A percentile compares a stretch with the other conserved stretches of the same genome.
Evolutionary conservation across 2,329 filamentous ascomycete species (phyloP).

Genomic region (Microdochium bolleyi): DNA sequence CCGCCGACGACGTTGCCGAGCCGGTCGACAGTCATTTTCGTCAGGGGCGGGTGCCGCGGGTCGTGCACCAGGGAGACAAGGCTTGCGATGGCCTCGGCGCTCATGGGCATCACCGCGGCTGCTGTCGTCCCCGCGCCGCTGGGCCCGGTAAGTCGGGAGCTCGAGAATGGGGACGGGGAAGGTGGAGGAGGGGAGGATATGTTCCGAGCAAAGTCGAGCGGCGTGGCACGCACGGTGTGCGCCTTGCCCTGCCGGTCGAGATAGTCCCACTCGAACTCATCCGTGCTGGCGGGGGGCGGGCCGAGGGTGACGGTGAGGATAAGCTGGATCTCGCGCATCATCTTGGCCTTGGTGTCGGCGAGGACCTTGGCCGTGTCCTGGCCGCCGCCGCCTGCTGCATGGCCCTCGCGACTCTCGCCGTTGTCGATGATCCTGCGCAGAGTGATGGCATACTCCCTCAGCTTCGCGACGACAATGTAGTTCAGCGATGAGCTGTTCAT

Average conservation of each 20-base stretch:
- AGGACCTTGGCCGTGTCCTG: constrained; percentile 25
- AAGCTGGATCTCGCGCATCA: constrained; percentile 72
- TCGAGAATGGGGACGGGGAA: neutral
- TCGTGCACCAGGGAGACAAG: constrained; percentile 83
- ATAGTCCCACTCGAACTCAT: constrained; percentile 75
- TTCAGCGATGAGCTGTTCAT: constrained; percentile 64
- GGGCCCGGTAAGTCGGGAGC: no score
- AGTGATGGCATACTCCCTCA: constrained; percentile 75
- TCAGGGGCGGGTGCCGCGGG: constrained; percentile 67
- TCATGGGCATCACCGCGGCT: constrained; percentile 52
- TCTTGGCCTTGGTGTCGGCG: constrained; percentile 56
- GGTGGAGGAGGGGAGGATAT: constrained; percentile 45
- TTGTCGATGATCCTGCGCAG: constrained; percentile 49
- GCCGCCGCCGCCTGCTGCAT: constrained; percentile 11
- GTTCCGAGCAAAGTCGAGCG: constrained; percentile 63
- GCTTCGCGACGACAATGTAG: constrained; percentile 69
- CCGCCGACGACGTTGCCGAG: constrained; percentile 79
- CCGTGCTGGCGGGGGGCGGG: constrained; percentile 61
- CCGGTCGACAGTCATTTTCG: constrained; percentile 66
- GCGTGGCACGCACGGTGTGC: constrained; percentile 55
- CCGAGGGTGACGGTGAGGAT: constrained; percentile 80
- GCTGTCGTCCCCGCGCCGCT: no score
- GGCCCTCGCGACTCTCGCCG: no score
- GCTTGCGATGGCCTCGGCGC: constrained; percentile 51
- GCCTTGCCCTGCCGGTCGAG: constrained; percentile 60